Percentiles rank a stretch among this genome's conserved stretches.
Evolutionary conservation across 202 grass and related monocot species (phyloP).

Genomic region (Tripidium arundinaceum): DNA sequence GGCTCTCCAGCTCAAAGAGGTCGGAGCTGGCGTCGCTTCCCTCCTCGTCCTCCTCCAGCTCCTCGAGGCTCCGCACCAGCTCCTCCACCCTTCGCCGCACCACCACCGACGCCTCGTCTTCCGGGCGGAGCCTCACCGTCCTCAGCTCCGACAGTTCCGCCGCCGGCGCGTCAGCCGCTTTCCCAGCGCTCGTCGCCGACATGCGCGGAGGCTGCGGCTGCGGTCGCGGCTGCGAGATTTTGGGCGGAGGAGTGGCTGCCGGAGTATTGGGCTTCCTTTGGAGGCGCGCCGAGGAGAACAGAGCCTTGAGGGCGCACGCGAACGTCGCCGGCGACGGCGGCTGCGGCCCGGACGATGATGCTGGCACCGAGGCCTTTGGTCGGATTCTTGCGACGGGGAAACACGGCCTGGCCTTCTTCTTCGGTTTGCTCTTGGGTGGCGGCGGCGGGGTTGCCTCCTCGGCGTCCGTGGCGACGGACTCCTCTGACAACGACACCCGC

Average conservation of each 20-base stretch:
- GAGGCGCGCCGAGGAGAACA: constrained; percentile 48
- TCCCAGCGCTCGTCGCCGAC: neutral
- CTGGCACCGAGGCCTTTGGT: constrained; percentile 17
- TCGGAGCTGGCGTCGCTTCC: constrained; percentile 84
- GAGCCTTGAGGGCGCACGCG: constrained; percentile 50
- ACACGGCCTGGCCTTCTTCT: constrained; percentile 57
- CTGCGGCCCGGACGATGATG: neutral
- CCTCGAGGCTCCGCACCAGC: constrained; percentile 44
- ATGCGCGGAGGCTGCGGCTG: neutral
- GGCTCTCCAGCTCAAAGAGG: constrained; percentile 82
- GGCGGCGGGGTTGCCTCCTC: neutral
- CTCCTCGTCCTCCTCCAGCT: constrained; percentile 46
- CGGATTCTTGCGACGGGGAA: constrained; percentile 37
- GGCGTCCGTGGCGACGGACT: neutral
- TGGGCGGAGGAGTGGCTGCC: neutral
- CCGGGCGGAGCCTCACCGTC: constrained; percentile 40
- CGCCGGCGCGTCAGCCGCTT: neutral
- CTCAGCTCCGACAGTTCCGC: constrained; percentile 15
- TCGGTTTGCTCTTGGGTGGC: constrained; percentile 1
- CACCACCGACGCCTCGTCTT: constrained; percentile 31
- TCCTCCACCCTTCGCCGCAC: constrained; percentile 58
- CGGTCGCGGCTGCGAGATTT: neutral
- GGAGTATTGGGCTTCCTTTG: constrained; percentile 53
- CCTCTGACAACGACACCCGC: neutral
- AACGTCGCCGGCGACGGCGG: constrained; percentile 42